phyloP scores from a whole-genome alignment of 306 rosid species.

The Myrica gale region DNA sequence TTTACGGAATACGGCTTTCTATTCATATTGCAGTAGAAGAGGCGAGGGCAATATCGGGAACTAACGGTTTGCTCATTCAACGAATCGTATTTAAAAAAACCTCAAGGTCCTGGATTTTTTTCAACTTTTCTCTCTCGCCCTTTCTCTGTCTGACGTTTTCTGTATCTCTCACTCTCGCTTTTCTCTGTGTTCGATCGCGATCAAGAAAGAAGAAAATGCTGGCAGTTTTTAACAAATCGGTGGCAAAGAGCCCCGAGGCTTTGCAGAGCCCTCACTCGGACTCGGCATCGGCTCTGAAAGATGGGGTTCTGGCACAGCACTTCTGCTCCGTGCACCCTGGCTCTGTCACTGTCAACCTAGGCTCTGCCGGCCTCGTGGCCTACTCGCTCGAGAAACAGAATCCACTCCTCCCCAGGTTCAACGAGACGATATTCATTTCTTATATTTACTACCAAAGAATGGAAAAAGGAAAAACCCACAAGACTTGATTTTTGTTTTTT shows the following conservation, averaged over 20 bases:
- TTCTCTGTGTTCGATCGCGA: slow-evolving; percentile 20
- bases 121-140: not conserved
- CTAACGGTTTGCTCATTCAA: not conserved
- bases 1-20: too few species aligned
- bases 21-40: not conserved
- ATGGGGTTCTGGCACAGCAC: slow-evolving; percentile 58
- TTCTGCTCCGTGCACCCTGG: slow-evolving; percentile 62
- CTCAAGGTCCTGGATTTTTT: not conserved
- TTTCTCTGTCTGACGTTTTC: not conserved
- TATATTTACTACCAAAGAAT: not conserved
- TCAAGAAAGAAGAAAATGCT: slow-evolving; percentile 55
- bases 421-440: not conserved
- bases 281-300: slow-evolving; percentile 66
- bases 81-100: slow-evolving; percentile 11
- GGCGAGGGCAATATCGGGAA: slow-evolving; percentile 26
- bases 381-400: slow-evolving; percentile 65
- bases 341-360: slow-evolving; percentile 70
- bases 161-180: not conserved
- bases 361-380: slow-evolving; percentile 54
- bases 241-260: slow-evolving; percentile 83
- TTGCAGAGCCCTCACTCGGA: slow-evolving; percentile 60
- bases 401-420: slow-evolving; percentile 85
- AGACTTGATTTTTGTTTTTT: not conserved
- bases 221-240: slow-evolving; percentile 83
- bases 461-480: not conserved